Conservation (phyloP, 768 basidiomycete species). For the Naganishia vaughanmartiniae region DNA sequence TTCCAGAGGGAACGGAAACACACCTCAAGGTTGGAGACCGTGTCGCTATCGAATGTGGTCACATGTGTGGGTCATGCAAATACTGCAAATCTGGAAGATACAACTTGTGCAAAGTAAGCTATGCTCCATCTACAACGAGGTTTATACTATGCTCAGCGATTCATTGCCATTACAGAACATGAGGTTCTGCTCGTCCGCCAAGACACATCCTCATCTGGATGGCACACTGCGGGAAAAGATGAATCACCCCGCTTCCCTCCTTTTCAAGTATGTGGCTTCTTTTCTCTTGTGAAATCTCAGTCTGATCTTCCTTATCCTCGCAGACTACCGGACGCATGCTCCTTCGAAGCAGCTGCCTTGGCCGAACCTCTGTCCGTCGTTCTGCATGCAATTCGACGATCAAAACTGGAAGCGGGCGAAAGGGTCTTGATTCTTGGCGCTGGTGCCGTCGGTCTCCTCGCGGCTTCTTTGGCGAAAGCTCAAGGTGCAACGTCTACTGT, state of each 20-base stretch:
- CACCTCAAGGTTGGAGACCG: conserved; percentile 50
- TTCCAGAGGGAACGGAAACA: conserved; percentile 8
- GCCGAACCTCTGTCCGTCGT: conserved; percentile 94
- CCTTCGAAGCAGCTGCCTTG: conserved; percentile 62
- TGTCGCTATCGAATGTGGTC: conserved; percentile 51
- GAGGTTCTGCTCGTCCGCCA: conserved; percentile 85
- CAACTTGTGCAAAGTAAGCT: conserved; percentile 70
- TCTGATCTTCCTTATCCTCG: background rate
- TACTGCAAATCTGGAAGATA: conserved; percentile 65
- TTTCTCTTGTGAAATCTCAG: conserved; percentile 8
- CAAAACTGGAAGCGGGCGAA: conserved; percentile 57
- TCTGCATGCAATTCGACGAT: conserved; percentile 62
- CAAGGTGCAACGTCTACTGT: conserved; percentile 69
- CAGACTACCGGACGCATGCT: conserved; percentile 26
- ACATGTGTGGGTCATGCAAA: conserved; percentile 55
- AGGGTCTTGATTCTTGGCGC: conserved; percentile 85
- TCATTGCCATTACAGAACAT: conserved; percentile 47
- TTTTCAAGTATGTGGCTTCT: conserved; percentile 71
- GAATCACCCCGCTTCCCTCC: conserved; percentile 80
- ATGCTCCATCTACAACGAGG: too few relatives aligned
- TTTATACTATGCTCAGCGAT: too few relatives aligned
- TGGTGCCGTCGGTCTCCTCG: conserved; percentile 88
- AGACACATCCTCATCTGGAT: conserved; percentile 87
- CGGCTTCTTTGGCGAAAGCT: conserved; percentile 70
- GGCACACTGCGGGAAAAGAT: conserved; percentile 83